A percentile compares a stretch with the other conserved stretches of the same genome.
phyloP scores from a whole-genome alignment of 2,329 filamentous ascomycete species.

The Aspergillus sp. region DNA sequence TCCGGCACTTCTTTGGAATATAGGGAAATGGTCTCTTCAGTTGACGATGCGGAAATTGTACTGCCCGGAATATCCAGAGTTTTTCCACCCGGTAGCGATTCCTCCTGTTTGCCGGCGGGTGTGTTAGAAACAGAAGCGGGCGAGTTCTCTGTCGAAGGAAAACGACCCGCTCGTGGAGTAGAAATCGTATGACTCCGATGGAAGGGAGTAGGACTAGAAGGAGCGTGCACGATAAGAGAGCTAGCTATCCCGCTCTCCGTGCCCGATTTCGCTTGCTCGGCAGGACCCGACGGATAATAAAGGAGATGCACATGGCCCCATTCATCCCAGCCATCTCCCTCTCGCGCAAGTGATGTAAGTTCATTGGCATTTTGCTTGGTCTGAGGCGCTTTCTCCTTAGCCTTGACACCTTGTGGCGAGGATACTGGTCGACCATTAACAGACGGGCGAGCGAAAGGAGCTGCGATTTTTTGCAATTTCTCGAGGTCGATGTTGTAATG shows the following conservation, averaged over 20 bases:
- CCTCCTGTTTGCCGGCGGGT: conserved; percentile 35
- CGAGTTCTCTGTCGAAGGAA: conserved; percentile 47
- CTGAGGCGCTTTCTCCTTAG: conserved; percentile 67
- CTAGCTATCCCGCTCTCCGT: conserved; percentile 31
- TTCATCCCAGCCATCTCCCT: conserved; percentile 62
- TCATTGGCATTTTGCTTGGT: conserved; percentile 74
- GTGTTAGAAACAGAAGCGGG: conserved; percentile 50
- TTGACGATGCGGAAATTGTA: conserved; percentile 40
- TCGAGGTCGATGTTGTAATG: conserved; percentile 77
- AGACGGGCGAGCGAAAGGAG: conserved; percentile 75
- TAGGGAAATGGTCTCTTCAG: conserved; percentile 40
- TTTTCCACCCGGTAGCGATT: conserved; percentile 46
- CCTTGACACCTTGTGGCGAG: conserved; percentile 63
- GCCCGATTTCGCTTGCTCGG: conserved; percentile 32
- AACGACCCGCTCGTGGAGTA: conserved; percentile 53
- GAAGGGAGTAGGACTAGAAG: conserved; percentile 72
- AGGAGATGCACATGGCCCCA: conserved; percentile 79
- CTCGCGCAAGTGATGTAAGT: conserved; percentile 70
- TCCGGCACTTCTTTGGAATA: conserved; percentile 66
- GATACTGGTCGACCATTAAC: conserved; percentile 50
- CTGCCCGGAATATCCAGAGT: conserved; percentile 63
- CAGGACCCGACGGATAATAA: conserved; percentile 63
- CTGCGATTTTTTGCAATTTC: conserved; percentile 77
- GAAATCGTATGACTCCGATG: conserved; percentile 65
- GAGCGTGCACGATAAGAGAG: conserved; percentile 47